phyloP scores from a whole-genome alignment of 495 filamentous ascomycete species.

The Pseudomonodictys pantanalensis region DNA sequence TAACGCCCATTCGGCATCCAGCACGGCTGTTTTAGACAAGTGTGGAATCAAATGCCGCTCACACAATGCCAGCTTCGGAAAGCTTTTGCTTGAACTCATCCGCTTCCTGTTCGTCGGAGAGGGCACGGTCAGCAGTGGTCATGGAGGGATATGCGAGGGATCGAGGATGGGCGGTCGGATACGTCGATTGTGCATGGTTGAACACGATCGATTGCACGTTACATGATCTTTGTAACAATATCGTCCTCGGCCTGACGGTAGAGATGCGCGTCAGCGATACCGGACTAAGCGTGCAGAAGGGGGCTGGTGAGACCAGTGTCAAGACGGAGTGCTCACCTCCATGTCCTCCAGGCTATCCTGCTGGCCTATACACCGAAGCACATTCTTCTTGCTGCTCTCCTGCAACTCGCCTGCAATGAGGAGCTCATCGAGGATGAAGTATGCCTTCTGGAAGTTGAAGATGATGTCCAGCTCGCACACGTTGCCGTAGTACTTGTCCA shows the following conservation, averaged over 20 bases:
- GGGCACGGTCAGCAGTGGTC: slow-evolving; percentile 24
- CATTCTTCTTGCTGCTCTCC: slow-evolving; percentile 98
- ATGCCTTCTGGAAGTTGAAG: slow-evolving; percentile 99
- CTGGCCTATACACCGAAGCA: slow-evolving; percentile 88
- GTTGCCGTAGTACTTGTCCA: slow-evolving; percentile 99
- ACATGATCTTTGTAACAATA: slow-evolving; percentile 90
- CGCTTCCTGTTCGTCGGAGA: slow-evolving; percentile 28
- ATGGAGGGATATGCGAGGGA: slow-evolving; percentile 2
- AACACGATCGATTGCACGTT: too few species aligned
- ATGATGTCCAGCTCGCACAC: slow-evolving; percentile 99
- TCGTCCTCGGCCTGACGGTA: slow-evolving; percentile 84
- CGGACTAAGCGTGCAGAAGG: slow-evolving; percentile 48
- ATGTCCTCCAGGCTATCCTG: slow-evolving; percentile 95
- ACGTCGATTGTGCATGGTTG: slow-evolving; percentile 4
- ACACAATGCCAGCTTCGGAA: slow-evolving; percentile 32
- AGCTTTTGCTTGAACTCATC: slow-evolving; percentile 33
- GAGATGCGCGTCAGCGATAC: slow-evolving; percentile 40
- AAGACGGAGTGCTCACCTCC: slow-evolving; percentile 86
- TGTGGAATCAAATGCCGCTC: slow-evolving; percentile 21
- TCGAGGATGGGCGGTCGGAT: slow-evolving; percentile 2
- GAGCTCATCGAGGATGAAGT: slow-evolving; percentile 97
- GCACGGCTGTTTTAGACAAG: too few species aligned
- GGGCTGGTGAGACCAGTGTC: slow-evolving; percentile 9
- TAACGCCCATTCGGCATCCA: too few species aligned
- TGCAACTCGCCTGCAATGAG: slow-evolving; percentile 95